phyloP scores from a whole-genome alignment of 1,284 basidiomycete species.

The Ustilago cynodontis region DNA sequence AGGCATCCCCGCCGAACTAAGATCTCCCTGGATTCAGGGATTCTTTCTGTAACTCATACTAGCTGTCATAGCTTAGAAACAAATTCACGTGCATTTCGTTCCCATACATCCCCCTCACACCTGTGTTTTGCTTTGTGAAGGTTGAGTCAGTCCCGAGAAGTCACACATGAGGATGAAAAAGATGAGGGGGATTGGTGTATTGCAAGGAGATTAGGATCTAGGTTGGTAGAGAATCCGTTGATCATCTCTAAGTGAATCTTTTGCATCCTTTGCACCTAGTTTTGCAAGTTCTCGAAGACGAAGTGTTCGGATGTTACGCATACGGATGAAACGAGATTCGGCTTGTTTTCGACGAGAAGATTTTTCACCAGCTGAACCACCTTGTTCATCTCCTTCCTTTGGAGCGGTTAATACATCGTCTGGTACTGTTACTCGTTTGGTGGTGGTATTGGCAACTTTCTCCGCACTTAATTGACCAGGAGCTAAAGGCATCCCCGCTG shows the following conservation, averaged over 20 bases:
- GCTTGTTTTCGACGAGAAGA: conserved; percentile 27
- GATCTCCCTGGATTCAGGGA: too few species aligned
- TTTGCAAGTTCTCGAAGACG: conserved; percentile 56
- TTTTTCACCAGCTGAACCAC: neutral
- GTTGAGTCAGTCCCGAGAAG: too few species aligned
- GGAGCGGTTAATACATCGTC: conserved; percentile 14
- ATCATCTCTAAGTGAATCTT: conserved; percentile 16
- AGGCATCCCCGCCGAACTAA: conserved; percentile 10
- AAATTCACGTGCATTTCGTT: conserved; percentile 29
- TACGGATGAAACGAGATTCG: conserved; percentile 45
- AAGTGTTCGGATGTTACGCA: conserved; percentile 42
- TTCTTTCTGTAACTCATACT: conserved; percentile 51
- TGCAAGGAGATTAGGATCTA: conserved; percentile 6
- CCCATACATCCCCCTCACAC: neutral
- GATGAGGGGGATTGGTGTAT: too few species aligned
- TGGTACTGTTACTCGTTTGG: neutral
- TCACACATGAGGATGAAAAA: too few species aligned
- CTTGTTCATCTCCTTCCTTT: neutral
- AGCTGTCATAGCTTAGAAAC: neutral
- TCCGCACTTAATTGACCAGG: conserved; percentile 55
- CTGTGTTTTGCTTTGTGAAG: neutral
- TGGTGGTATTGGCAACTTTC: too few species aligned
- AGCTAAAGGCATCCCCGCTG: conserved; percentile 63
- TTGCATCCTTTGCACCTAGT: conserved; percentile 50
- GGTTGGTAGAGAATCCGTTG: conserved; percentile 42